phyloP scores from a whole-genome alignment of 2,329 filamentous ascomycete species.

The Trichoderma sp. region DNA sequence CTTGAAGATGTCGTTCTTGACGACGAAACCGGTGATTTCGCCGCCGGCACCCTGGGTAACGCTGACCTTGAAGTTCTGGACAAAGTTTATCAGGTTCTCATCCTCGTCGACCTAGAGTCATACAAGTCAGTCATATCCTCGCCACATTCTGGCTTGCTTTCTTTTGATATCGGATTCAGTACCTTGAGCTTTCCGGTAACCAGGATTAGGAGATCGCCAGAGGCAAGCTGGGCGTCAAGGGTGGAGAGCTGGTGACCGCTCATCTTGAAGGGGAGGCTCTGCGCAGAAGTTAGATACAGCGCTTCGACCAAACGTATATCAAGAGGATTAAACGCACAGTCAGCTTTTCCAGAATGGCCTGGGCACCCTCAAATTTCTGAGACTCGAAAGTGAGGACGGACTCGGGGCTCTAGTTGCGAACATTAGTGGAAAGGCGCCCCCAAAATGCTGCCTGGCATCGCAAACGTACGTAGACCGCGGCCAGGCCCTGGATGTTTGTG shows the following conservation, averaged over 20 bases:
- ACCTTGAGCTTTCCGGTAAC: conserved; percentile 86
- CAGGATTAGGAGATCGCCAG: conserved; percentile 75
- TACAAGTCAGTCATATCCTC: not conserved
- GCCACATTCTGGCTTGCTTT: not conserved
- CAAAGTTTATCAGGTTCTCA: conserved; percentile 21
- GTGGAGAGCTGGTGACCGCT: conserved; percentile 76
- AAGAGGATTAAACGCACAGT: conserved; percentile 51
- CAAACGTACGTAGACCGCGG: conserved; percentile 63
- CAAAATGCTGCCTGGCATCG: conserved; percentile 4
- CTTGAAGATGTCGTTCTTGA: conserved; percentile 95
- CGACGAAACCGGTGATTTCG: conserved; percentile 57
- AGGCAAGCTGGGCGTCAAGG: conserved; percentile 78
- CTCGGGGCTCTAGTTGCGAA: conserved; percentile 29
- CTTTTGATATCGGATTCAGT: conserved; percentile 25
- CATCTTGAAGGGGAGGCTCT: conserved; percentile 78
- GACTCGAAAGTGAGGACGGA: conserved; percentile 96
- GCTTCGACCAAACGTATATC: not conserved
- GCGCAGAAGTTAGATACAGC: conserved; percentile 17
- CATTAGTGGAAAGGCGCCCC: not conserved
- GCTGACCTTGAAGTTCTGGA: conserved; percentile 21
- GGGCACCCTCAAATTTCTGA: conserved; percentile 60
- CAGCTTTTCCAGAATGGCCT: conserved; percentile 76
- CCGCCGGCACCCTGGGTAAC: conserved; percentile 16
- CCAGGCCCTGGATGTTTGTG: conserved; percentile 46
- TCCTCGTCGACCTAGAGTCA: conserved; percentile 15